These are phyloP conservation scores for Multifurca ochricompacta DNA, from an alignment of 768 basidiomycete genomes.

Conservation along the genomic window DNA sequence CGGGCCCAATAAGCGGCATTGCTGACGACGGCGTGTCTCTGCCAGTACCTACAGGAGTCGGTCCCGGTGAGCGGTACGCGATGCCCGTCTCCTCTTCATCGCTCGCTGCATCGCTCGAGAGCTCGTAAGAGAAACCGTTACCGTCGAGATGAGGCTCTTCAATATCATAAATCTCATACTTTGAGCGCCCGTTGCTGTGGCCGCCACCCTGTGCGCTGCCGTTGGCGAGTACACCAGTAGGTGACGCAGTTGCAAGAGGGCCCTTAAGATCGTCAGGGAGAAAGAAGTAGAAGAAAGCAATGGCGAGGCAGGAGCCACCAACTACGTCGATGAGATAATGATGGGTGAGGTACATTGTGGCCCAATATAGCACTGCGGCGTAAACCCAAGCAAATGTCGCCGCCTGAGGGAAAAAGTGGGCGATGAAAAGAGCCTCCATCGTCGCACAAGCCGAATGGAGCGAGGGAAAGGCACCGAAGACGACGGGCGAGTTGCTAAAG, in stretches of 20 bases:
- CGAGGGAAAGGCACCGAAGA: constrained; percentile 95
- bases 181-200: constrained; percentile 34
- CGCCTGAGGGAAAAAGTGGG: constrained; percentile 86
- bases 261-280: constrained; percentile 75
- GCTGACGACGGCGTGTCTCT: constrained; percentile 28
- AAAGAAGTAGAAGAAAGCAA: constrained; percentile 78
- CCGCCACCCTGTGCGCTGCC: constrained; percentile 20
- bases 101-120: constrained; percentile 41
- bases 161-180: constrained; percentile 74
- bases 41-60: not conserved
- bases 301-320: constrained; percentile 85
- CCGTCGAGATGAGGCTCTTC: constrained; percentile 44
- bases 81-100: constrained; percentile 66
- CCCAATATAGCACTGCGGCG: constrained; percentile 86
- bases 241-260: constrained; percentile 44
- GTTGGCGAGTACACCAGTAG: constrained; percentile 33
- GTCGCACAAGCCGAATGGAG: constrained; percentile 89
- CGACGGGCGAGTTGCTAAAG: constrained; percentile 84
- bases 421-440: constrained; percentile 85
- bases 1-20: constrained; percentile 28
- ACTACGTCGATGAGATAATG: constrained; percentile 99
- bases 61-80: constrained; percentile 56
- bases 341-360: constrained; percentile 97
- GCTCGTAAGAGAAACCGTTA: constrained; percentile 48
- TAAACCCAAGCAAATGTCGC: constrained; percentile 73